phyloP scores from a whole-genome alignment of 208 protist species.

The Angomonas desouzai region DNA sequence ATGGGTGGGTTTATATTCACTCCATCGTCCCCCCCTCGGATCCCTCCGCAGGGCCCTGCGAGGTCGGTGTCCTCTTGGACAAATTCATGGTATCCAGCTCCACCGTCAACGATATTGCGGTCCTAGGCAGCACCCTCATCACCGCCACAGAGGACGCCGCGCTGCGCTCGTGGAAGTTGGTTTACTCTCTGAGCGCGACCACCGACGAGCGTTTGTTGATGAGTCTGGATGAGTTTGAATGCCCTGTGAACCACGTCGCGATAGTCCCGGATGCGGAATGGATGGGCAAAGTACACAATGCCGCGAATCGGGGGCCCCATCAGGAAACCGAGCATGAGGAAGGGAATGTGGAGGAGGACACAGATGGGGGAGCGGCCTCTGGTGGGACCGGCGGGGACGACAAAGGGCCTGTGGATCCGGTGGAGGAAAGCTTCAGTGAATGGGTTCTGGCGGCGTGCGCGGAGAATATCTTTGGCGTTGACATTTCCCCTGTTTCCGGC shows the following conservation, averaged over 20 bases:
- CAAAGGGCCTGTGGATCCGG: not conserved
- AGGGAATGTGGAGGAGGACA: not conserved
- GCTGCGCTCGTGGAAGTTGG: slow-evolving; percentile 70
- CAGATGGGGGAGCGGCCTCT: not conserved
- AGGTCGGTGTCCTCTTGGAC: slow-evolving; percentile 44
- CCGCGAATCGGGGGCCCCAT: slow-evolving; percentile 6
- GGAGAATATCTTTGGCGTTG: slow-evolving; percentile 72
- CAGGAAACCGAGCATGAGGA: not conserved
- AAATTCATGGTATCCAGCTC: slow-evolving; percentile 62
- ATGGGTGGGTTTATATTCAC: slow-evolving; percentile 80
- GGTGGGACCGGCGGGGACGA: not conserved
- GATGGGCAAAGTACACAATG: not conserved
- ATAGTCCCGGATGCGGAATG: slow-evolving; percentile 24
- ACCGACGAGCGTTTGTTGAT: slow-evolving; percentile 58
- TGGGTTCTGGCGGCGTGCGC: slow-evolving; percentile 81
- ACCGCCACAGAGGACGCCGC: slow-evolving; percentile 79
- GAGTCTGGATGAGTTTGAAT: slow-evolving; percentile 80
- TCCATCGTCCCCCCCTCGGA: slow-evolving; percentile 16
- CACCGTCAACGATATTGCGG: slow-evolving; percentile 76
- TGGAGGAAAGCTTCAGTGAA: not conserved
- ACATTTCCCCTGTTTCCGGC: slow-evolving; percentile 31
- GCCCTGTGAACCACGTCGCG: slow-evolving; percentile 78
- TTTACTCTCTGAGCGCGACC: slow-evolving; percentile 13
- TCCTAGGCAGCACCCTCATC: slow-evolving; percentile 41
- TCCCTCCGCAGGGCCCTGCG: not conserved